These are phyloP conservation scores for Smittium culicis DNA, from an alignment of 371 early-diverging fungal genomes.

Conservation along the genomic window DNA sequence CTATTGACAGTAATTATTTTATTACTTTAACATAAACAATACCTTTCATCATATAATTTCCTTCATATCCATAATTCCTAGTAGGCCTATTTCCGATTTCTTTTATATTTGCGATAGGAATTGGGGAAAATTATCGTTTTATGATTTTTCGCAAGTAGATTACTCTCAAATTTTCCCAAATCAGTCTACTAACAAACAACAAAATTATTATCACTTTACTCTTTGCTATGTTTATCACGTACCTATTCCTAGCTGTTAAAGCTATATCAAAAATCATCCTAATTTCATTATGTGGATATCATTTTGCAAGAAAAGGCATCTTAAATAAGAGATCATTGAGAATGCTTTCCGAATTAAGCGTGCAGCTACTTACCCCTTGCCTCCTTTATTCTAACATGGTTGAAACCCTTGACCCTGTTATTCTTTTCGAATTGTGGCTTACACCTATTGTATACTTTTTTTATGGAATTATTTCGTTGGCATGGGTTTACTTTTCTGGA, in stretches of 20 bases:
- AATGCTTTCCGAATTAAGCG: slow-evolving; percentile 43
- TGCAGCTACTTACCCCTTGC: slow-evolving; percentile 58
- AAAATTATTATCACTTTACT: too few species aligned
- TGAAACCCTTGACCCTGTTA: slow-evolving; percentile 42
- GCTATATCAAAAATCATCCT: slow-evolving; percentile 12
- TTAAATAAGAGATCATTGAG: slow-evolving; percentile 11
- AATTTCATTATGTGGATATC: slow-evolving; percentile 17
- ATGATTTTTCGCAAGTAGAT: too few species aligned
- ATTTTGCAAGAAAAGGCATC: slow-evolving; percentile 10
- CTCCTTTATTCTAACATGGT: slow-evolving; percentile 55
- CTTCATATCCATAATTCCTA: too few species aligned
- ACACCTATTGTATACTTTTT: slow-evolving; percentile 44
- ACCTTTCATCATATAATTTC: too few species aligned
- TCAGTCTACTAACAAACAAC: too few species aligned
- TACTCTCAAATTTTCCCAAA: too few species aligned
- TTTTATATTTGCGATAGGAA: too few species aligned
- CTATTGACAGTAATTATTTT: too few species aligned
- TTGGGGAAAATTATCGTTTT: too few species aligned
- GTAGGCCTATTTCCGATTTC: too few species aligned
- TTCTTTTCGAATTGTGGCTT: slow-evolving; percentile 49
- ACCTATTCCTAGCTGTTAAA: background rate
- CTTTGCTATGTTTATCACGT: background rate
- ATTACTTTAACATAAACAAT: too few species aligned
- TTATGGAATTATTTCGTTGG: slow-evolving; percentile 35
- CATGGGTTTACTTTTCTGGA: slow-evolving; percentile 32